These are phyloP conservation scores for Penicillium odoratum DNA, from an alignment of 495 filamentous ascomycete genomes.

Conservation along the genomic window DNA sequence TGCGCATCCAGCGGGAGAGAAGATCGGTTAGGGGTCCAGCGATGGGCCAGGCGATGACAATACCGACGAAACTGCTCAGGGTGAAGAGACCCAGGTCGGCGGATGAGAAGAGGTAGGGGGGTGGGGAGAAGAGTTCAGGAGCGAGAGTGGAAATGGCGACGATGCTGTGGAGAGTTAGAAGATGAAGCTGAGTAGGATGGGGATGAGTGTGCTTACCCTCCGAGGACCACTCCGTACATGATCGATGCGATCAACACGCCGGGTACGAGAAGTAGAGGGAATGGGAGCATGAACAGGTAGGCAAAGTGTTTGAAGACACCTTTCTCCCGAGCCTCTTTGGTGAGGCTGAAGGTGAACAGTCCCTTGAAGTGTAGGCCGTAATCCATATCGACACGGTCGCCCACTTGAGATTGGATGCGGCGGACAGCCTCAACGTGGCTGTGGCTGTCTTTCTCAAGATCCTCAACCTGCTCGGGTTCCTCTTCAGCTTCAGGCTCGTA, in stretches of 20 bases:
- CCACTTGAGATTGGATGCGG: slow-evolving; percentile 10
- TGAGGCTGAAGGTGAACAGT: slow-evolving; percentile 27
- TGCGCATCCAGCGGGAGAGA: slow-evolving; percentile 31
- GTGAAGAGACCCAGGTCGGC: slow-evolving; percentile 31
- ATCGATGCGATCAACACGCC: slow-evolving; percentile 30
- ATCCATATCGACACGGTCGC: slow-evolving; percentile 18
- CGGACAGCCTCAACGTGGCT: slow-evolving; percentile 24
- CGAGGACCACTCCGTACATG: slow-evolving; percentile 40
- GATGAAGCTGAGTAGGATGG: background rate
- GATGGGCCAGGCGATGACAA: slow-evolving; percentile 31
- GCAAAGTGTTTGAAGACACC: slow-evolving; percentile 21
- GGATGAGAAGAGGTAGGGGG: slow-evolving; percentile 33
- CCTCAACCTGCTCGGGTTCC: slow-evolving; percentile 12
- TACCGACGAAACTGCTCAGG: slow-evolving; percentile 32
- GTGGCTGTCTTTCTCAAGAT: slow-evolving; percentile 17
- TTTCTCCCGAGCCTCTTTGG: slow-evolving; percentile 20
- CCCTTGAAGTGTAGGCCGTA: slow-evolving; percentile 30
- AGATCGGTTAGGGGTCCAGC: slow-evolving; percentile 34
- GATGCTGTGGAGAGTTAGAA: slow-evolving; percentile 14
- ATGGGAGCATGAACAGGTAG: slow-evolving; percentile 33
- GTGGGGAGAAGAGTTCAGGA: slow-evolving; percentile 24
- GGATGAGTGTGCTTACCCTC: slow-evolving; percentile 31
- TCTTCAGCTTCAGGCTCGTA: slow-evolving; percentile 27
- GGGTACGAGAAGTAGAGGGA: slow-evolving; percentile 34
- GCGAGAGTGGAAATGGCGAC: slow-evolving; percentile 31